phyloP scores from a whole-genome alignment of 441 rosid species.

The Brassica hybrid region DNA sequence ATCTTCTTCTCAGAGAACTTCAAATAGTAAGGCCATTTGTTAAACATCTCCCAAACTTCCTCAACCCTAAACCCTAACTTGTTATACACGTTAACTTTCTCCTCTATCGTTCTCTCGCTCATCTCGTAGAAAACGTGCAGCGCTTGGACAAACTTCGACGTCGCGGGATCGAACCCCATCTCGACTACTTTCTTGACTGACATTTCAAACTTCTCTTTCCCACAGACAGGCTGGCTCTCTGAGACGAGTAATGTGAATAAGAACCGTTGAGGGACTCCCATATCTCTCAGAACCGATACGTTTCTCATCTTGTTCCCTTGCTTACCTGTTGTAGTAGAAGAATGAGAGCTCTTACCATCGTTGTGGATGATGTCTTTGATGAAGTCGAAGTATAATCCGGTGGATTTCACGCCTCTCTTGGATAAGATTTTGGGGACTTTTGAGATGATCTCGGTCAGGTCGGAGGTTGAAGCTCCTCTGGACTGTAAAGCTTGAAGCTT shows the following conservation, averaged over 20 bases:
- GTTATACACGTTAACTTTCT: conserved; percentile 5
- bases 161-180: conserved; percentile 36
- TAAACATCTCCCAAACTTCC: conserved; percentile 42
- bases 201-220: conserved; percentile 20
- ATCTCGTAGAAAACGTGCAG: conserved; percentile 15
- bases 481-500: conserved; percentile 47
- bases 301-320: conserved; percentile 34
- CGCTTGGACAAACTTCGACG: conserved; percentile 18
- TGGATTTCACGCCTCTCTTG: not conserved
- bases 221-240: conserved; percentile 18
- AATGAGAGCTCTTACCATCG: no score
- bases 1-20: conserved; percentile 41
- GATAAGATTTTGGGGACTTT: conserved; percentile 16
- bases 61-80: conserved; percentile 38
- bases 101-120: conserved; percentile 21
- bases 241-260: conserved; percentile 21
- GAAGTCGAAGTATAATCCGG: conserved; percentile 16
- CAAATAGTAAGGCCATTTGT: conserved; percentile 40
- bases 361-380: conserved; percentile 23
- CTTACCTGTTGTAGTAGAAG: not conserved
- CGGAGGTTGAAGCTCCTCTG: conserved; percentile 39
- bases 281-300: conserved; percentile 32
- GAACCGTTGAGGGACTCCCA: conserved; percentile 43
- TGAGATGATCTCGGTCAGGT: conserved; percentile 23
- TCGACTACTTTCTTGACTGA: conserved; percentile 13